Conservation (phyloP, 345 rosid species). For the Zanthoxylum bungeanum region DNA sequence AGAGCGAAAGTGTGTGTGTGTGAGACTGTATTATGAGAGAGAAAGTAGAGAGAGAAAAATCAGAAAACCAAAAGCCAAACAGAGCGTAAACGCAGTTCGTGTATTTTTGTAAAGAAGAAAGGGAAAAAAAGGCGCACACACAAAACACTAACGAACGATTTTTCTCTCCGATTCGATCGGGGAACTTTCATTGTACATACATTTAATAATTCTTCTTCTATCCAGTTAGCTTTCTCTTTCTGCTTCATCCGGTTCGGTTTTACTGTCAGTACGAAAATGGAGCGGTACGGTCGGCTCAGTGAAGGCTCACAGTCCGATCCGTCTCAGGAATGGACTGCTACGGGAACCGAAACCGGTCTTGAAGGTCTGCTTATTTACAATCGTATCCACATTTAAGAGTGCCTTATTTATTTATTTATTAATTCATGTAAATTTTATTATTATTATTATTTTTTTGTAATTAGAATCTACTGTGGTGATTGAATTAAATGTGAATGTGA, state of each 20-base stretch:
- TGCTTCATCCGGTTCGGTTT: conserved; percentile 14
- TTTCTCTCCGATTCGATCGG: conserved; percentile 46
- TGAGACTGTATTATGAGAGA: conserved; percentile 8
- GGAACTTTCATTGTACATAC: conserved; percentile 29
- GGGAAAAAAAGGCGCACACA: conserved; percentile 7
- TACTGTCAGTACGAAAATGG: conserved; percentile 33
- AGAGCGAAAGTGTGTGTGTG: conserved; percentile 1
- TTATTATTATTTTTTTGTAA: conserved; percentile 17
- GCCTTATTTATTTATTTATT: no score
- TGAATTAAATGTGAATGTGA: conserved; percentile 18
- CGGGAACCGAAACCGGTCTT: conserved; percentile 56
- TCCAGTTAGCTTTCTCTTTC: conserved; percentile 7
- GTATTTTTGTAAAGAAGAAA: conserved; percentile 22
- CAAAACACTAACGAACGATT: not conserved
- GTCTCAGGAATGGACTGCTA: conserved; percentile 60
- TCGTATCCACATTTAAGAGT: conserved; percentile 22
- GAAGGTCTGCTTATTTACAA: conserved; percentile 44
- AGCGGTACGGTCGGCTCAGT: conserved; percentile 62
- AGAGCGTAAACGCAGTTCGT: conserved; percentile 5
- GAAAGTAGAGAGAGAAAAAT: conserved; percentile 17
- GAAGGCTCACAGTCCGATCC: conserved; percentile 65
- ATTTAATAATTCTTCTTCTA: not conserved
- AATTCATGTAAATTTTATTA: not conserved
- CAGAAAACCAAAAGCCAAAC: conserved; percentile 1
- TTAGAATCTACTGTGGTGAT: conserved; percentile 2